Evolutionary conservation across 2,329 filamentous ascomycete genomes (phyloP).

Genomic region (Exophiala mesophila): DNA sequence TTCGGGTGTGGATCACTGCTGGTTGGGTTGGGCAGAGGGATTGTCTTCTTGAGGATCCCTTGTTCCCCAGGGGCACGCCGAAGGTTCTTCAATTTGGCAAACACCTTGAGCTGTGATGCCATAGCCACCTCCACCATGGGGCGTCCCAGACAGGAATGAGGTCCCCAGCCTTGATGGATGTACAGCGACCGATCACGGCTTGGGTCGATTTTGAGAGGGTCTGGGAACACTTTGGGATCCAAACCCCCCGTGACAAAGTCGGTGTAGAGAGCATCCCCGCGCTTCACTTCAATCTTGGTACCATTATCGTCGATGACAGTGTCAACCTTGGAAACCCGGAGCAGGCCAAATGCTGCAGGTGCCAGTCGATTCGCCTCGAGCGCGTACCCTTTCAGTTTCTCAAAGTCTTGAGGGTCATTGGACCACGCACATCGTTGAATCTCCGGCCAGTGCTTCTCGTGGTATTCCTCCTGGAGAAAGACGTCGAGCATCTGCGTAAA

Average conservation of each 20-base stretch:
- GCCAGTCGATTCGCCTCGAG: slow-evolving; percentile 26
- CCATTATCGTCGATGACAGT: slow-evolving; percentile 21
- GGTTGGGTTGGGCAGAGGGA: slow-evolving; percentile 27
- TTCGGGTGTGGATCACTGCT: slow-evolving; percentile 27
- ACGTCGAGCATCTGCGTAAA: slow-evolving; percentile 55
- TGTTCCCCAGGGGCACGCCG: slow-evolving; percentile 39
- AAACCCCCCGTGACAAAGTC: slow-evolving; percentile 31
- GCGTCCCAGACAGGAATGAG: slow-evolving; percentile 45
- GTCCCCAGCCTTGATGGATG: slow-evolving; percentile 43
- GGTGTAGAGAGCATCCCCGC: slow-evolving; percentile 25
- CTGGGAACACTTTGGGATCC: slow-evolving; percentile 35
- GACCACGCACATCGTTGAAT: slow-evolving; percentile 27
- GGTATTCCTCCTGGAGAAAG: slow-evolving; percentile 45
- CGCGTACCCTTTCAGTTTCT: slow-evolving; percentile 27
- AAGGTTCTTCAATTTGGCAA: slow-evolving; percentile 39
- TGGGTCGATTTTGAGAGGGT: slow-evolving; percentile 41
- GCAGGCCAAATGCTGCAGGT: slow-evolving; percentile 25
- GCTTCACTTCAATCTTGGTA: slow-evolving; percentile 16
- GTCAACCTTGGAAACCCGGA: slow-evolving; percentile 21
- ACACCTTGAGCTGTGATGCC: slow-evolving; percentile 38
- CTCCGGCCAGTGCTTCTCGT: slow-evolving; percentile 25
- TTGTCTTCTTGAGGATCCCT: slow-evolving; percentile 38
- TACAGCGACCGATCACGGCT: slow-evolving; percentile 39
- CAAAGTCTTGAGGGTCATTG: slow-evolving; percentile 24
- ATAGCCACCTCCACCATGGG: slow-evolving; percentile 41